Evolutionary conservation across 495 filamentous ascomycete genomes (phyloP), one percentile per base, ranked within the genome.

Genomic region (Aspergillus steynii): DNA sequence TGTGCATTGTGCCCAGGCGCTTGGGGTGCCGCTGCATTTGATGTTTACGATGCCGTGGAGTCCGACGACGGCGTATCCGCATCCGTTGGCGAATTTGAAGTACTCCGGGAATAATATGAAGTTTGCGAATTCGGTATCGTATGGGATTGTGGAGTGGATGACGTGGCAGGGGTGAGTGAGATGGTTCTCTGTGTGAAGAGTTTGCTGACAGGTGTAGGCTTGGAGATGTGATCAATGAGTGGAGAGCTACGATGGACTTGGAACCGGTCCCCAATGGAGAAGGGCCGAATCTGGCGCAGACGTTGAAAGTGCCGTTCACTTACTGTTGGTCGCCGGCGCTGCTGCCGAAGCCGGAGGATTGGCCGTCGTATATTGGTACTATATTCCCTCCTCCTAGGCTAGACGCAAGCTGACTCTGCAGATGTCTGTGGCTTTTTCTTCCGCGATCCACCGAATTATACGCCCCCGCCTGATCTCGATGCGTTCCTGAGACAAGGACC

Each of bases 1-100:
- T 76, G 65, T 88, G 0, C 86, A 88, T 65, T 86, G 83, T 63
- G 86, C 85, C 0, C 78, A 89, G 68, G 82, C 79, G 26, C 65
- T 90, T 8, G 79, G 79, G 1, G 80, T 89, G 31, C 86, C 87
- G 8, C 65, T 88, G 9, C 86, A 89, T 63, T 71, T 90, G 60
- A 85, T 89, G 79, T 88, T 87, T 67, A 88, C 86, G 12, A 86
- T 86, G 83, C 83, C 84, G 0, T 87, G 82, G 78, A 82, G 74
- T 34, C 76, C 77, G 12, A 86, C 84, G 2, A 75, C 74, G 62
- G 75, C 77, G 2, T 85, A 85, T 69, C 81, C 83, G 2, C 84
- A 86, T 72, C 83, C 83, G 1, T 67, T 87, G 34, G 83, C 83
- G 1, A 85, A 85, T 63, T 70, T 86, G 49, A 74, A 79, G 37